Conservation (phyloP, 805 yeast species). For the Grigorovia transvaalensis region DNA sequence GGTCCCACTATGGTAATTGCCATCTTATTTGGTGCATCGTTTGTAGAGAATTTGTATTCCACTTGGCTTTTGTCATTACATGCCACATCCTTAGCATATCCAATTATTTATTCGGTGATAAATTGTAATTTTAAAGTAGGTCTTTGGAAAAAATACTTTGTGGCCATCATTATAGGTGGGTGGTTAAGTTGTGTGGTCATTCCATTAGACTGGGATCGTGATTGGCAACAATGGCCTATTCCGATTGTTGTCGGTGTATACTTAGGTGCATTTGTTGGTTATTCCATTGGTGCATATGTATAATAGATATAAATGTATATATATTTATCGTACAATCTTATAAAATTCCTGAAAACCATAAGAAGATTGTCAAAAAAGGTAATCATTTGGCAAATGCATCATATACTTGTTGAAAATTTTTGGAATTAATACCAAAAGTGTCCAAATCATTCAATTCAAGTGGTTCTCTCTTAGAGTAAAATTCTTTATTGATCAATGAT, state of each 20-base stretch:
- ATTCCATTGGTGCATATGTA: constrained; percentile 30
- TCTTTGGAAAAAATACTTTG: constrained; percentile 28
- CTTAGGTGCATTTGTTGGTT: constrained; percentile 60
- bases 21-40: constrained; percentile 75
- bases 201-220: constrained; percentile 95
- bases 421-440: constrained; percentile 17
- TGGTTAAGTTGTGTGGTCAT: constrained; percentile 93
- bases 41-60: constrained; percentile 39
- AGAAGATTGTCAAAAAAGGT: not conserved
- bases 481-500: constrained; percentile 23
- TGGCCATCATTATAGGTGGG: constrained; percentile 45
- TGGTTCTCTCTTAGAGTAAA: constrained; percentile 17
- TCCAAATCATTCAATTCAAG: constrained; percentile 9
- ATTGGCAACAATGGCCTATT: constrained; percentile 95
- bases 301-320: constrained; percentile 3
- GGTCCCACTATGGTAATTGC: constrained; percentile 28
- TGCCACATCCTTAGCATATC: constrained; percentile 46
- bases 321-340: not conserved
- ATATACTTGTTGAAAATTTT: constrained; percentile 12
- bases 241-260: constrained; percentile 75
- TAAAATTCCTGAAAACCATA: not conserved
- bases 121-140: constrained; percentile 43
- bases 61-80: constrained; percentile 56
- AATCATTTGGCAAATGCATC: constrained; percentile 8
- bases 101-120: constrained; percentile 54